Conservation (phyloP, 1,284 basidiomycete species). For the Schizophyllum commune region DNA sequence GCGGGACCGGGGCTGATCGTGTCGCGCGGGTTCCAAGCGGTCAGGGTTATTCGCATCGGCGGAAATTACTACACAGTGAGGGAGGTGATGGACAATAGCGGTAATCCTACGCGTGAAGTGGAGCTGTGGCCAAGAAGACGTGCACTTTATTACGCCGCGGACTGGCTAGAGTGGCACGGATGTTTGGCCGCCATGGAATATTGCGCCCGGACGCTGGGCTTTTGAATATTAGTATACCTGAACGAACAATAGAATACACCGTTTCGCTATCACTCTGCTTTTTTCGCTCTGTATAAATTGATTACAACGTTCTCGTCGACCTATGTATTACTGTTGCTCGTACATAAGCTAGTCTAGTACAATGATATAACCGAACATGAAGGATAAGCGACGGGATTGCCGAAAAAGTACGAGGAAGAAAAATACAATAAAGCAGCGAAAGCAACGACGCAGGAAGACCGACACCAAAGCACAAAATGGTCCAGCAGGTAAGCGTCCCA, state of each 20-base stretch:
- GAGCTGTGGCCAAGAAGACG: constrained; percentile 51
- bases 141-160: constrained; percentile 40
- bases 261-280: too few species aligned
- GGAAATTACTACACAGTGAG: constrained; percentile 46
- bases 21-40: constrained; percentile 52
- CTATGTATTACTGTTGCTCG: neutral
- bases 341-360: neutral
- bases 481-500: neutral
- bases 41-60: constrained; percentile 47
- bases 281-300: too few species aligned
- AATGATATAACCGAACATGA: neutral
- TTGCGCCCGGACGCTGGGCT: constrained; percentile 1
- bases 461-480: neutral
- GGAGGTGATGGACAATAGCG: constrained; percentile 1
- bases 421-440: neutral
- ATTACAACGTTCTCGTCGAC: neutral
- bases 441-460: neutral
- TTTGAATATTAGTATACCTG: neutral
- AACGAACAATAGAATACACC: too few species aligned
- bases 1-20: constrained; percentile 34
- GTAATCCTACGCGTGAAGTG: constrained; percentile 23
- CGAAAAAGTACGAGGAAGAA: constrained; percentile 1
- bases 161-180: constrained; percentile 57
- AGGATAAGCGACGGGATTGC: constrained; percentile 1
- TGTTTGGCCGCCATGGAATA: constrained; percentile 37